These are phyloP conservation scores for Astrothelium macrocarpum DNA, from an alignment of 495 filamentous ascomycete species.

Conservation along the genomic window DNA sequence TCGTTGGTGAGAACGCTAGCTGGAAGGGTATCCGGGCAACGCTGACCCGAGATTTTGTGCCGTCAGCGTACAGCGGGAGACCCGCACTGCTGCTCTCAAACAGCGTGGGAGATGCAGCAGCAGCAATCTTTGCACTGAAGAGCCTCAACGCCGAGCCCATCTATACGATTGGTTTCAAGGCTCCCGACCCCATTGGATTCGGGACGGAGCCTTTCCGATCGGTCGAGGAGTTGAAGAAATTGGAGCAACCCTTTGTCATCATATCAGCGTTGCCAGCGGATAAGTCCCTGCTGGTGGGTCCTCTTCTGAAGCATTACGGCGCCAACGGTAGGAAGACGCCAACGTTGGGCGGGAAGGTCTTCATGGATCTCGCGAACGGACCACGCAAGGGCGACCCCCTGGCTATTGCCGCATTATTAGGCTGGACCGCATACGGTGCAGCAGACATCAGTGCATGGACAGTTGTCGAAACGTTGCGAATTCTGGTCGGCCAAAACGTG, in stretches of 20 bases:
- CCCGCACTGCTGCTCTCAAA: constrained; percentile 64
- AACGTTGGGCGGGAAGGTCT: constrained; percentile 60
- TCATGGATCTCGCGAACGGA: constrained; percentile 67
- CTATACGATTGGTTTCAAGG: constrained; percentile 75
- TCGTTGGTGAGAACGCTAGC: constrained; percentile 67
- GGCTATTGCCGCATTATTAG: constrained; percentile 54
- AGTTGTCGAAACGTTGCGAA: constrained; percentile 64
- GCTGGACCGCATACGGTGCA: constrained; percentile 70
- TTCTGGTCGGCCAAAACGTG: constrained; percentile 76
- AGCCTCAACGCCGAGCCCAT: constrained; percentile 67
- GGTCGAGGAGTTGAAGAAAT: constrained; percentile 64
- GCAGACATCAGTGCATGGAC: constrained; percentile 74
- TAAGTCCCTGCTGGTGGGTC: constrained; percentile 69
- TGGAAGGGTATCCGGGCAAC: constrained; percentile 80
- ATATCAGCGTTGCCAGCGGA: constrained; percentile 68
- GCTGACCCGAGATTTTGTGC: constrained; percentile 68
- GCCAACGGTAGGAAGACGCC: constrained; percentile 34
- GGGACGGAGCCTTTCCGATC: constrained; percentile 70
- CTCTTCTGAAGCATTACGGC: constrained; percentile 57
- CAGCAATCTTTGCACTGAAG: constrained; percentile 65
- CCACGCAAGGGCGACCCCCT: constrained; percentile 54
- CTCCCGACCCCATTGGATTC: constrained; percentile 49
- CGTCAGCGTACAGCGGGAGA: constrained; percentile 64
- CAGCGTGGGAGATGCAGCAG: constrained; percentile 58
- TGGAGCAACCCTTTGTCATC: constrained; percentile 69